Conservation (phyloP, 2,329 filamentous ascomycete genomes). For the Albifimbria verrucaria region DNA sequence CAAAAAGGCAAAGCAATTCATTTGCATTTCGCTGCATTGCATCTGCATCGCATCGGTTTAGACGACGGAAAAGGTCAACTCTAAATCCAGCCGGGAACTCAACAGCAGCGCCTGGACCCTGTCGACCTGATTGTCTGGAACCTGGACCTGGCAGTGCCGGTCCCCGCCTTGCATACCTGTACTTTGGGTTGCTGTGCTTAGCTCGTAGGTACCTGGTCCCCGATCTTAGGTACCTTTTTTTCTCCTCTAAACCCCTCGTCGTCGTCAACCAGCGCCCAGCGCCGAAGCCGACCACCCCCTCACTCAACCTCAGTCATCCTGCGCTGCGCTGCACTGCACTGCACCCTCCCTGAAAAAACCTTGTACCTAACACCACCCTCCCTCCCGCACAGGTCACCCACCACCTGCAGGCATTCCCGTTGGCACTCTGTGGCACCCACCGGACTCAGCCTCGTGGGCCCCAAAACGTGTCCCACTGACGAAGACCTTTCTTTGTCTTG, state of each 20-base stretch:
- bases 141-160: background rate
- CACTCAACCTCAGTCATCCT: background rate
- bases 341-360: conserved; percentile 8
- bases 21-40: no score
- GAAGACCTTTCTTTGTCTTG: conserved; percentile 24
- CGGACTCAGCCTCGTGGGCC: conserved; percentile 41
- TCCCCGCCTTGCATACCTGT: background rate
- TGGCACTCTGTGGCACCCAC: conserved; percentile 11
- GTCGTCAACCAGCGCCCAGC: conserved; percentile 6
- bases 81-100: background rate
- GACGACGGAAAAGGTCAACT: no score
- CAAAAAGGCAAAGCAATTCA: no score
- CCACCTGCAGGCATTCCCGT: conserved; percentile 6
- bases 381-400: no score
- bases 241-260: conserved; percentile 4
- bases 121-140: background rate
- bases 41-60: no score
- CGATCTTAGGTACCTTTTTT: conserved; percentile 2
- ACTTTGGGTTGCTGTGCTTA: background rate
- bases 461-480: conserved; percentile 39
- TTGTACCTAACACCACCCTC: conserved; percentile 7
- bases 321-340: conserved; percentile 5
- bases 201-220: background rate
- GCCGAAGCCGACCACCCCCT: conserved; percentile 5
- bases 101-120: background rate